Conservation (phyloP, 805 yeast species). For the Pichia manshurica region DNA sequence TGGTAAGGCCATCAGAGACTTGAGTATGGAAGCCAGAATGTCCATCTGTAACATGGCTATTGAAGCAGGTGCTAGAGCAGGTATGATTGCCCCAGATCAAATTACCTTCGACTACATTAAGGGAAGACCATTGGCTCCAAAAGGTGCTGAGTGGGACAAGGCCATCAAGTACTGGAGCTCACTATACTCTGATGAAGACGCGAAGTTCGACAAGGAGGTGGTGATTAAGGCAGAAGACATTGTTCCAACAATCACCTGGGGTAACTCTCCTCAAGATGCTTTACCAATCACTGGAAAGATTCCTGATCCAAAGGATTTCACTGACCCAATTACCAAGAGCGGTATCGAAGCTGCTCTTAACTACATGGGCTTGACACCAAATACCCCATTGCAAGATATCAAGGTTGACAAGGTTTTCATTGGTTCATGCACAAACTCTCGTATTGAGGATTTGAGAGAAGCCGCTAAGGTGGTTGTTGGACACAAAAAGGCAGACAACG, state of each 20-base stretch:
- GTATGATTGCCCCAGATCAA: conserved; percentile 96
- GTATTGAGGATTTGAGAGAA: conserved; percentile 93
- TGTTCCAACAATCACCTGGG: conserved; percentile 98
- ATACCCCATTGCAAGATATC: conserved; percentile 71
- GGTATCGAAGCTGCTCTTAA: conserved; percentile 89
- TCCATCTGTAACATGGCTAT: conserved; percentile 99
- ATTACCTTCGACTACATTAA: conserved; percentile 81
- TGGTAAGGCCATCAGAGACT: conserved; percentile 84
- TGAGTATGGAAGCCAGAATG: conserved; percentile 98
- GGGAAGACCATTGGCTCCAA: conserved; percentile 93
- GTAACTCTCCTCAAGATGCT: conserved; percentile 98
- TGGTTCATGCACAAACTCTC: conserved; percentile 97
- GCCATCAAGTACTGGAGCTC: conserved; percentile 90
- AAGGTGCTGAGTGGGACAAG: conserved; percentile 91
- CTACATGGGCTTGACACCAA: conserved; percentile 87
- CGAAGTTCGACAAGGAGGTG: conserved; percentile 80
- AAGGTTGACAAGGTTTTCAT: conserved; percentile 89
- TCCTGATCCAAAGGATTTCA: conserved; percentile 78
- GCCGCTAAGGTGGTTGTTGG: conserved; percentile 95
- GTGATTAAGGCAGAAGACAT: conserved; percentile 76
- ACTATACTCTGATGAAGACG: conserved; percentile 82
- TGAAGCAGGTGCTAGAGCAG: conserved; percentile 99
- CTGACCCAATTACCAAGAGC: conserved; percentile 67
- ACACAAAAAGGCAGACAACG: conserved; percentile 73
- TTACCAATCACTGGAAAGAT: conserved; percentile 85